These are phyloP conservation scores for Neurospora sp. DNA, from an alignment of 2,329 filamentous ascomycete species.

Conservation along the genomic window DNA sequence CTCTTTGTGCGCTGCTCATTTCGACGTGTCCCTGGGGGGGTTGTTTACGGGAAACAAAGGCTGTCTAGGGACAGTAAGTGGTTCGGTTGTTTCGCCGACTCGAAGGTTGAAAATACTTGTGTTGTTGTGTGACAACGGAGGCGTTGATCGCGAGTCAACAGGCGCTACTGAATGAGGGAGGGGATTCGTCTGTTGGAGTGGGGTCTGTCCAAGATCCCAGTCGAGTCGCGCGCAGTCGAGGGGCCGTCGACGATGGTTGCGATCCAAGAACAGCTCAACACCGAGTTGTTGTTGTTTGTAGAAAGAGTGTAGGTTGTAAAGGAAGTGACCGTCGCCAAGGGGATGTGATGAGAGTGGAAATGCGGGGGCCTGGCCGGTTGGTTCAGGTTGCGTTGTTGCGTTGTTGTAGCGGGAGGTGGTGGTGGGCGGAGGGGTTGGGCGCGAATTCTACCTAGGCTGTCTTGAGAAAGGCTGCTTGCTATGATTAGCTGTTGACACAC, in stretches of 20 bases:
- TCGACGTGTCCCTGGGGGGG: conserved; percentile 7
- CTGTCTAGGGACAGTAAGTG: neutral
- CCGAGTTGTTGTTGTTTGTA: neutral
- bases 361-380: neutral
- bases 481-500: neutral
- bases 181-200: neutral
- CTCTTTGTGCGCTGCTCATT: conserved; percentile 50
- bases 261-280: neutral
- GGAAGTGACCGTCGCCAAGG: neutral
- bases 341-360: neutral
- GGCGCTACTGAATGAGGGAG: neutral
- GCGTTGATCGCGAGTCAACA: neutral
- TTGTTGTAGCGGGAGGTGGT: neutral
- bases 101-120: neutral
- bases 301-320: neutral
- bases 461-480: neutral
- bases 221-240: neutral
- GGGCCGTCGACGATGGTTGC: neutral
- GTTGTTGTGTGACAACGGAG: neutral
- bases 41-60: neutral
- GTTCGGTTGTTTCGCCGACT: neutral
- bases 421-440: neutral
- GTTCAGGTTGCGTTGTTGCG: neutral
- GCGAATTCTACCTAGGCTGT: neutral
- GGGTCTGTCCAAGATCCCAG: neutral